Base-by-base conservation (phyloP, 169 alveolate genomes). In the Plasmodium vivax region DNA sequence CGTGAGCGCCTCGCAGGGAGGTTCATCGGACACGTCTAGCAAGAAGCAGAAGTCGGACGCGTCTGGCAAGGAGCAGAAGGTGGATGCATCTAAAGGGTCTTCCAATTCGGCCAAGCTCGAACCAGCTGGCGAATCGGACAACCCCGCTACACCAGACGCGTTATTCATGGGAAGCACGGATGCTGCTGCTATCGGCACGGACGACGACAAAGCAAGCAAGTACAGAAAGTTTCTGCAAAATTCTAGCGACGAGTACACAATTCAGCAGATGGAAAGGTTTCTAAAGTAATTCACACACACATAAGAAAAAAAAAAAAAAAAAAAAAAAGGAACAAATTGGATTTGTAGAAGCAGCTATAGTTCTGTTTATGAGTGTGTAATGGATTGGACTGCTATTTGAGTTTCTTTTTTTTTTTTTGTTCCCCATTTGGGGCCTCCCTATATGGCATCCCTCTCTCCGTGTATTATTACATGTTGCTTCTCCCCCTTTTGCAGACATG, bases 401-500 rank as follows among this genome's bases (percentile, higher is more conserved):
- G 36, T 19, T 23, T 56, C 41, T 7, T 23, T 9, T 3, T 79
- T 41, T 79, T 79, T 30, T 79, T 9, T n/a, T 58, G 34, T 23
- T 2, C n/a, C 38, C 43, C n/a, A 68, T 68, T 68, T 27, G 36
- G 38, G 23, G 14, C 38, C n/a, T 27, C 2, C 30, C 19, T 16
- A 19, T 36, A 27, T 32, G 71, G 34, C 14, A 3, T 38, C 27
- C 43, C 30, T 36, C 14, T 58, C 23, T 45, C 73, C 19, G 19
- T 47, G 8, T 23, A 14, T 75, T 75, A 62, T 3, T 2, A 51
- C 23, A 51, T 47, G 7, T 58, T 23, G 62, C 4, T 54, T 38
- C 45, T 56, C 10, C 14, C 5, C 77, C 87, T 32, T 32, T 27
- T 68, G 30, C 83, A 95, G 97, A 85, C 68, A 95, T 90, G 97